phyloP scores from a whole-genome alignment of 1,284 basidiomycete species.

The Phellopilus nigrolimitatus region DNA sequence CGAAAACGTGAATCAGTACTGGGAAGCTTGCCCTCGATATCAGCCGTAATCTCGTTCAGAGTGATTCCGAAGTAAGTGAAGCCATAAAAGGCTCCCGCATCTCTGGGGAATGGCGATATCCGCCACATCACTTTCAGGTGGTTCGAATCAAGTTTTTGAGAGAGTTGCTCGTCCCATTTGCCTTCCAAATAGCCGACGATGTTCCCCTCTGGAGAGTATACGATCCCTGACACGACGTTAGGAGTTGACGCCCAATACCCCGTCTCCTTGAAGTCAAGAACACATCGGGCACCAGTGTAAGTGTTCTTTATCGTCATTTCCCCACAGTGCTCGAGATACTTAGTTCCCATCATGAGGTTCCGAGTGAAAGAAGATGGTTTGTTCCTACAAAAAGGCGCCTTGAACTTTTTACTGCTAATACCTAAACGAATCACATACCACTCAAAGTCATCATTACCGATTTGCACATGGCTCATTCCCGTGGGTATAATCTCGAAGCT shows the following conservation, averaged over 20 bases:
- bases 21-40: constrained; percentile 66
- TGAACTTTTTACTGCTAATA: neutral
- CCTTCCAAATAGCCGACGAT: constrained; percentile 62
- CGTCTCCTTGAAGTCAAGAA: constrained; percentile 79
- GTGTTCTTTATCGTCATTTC: constrained; percentile 69
- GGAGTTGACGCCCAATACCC: constrained; percentile 72
- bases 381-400: constrained; percentile 64
- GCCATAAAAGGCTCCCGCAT: constrained; percentile 73
- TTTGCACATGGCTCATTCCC: constrained; percentile 60
- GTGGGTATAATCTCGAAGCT: constrained; percentile 79
- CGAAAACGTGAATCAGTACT: constrained; percentile 83
- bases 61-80: constrained; percentile 78
- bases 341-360: constrained; percentile 85
- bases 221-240: constrained; percentile 65
- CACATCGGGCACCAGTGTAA: constrained; percentile 50
- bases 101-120: constrained; percentile 66
- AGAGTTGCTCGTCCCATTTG: constrained; percentile 79
- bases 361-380: constrained; percentile 86
- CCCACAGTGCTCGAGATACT: constrained; percentile 82
- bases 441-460: constrained; percentile 60
- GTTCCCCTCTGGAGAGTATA: constrained; percentile 52
- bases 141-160: constrained; percentile 59
- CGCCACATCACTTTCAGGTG: constrained; percentile 76
- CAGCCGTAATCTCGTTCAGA: constrained; percentile 75
- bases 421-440: constrained; percentile 45